phyloP scores from a whole-genome alignment of 116 monocot species.

The Trichopus zeylanicus region DNA sequence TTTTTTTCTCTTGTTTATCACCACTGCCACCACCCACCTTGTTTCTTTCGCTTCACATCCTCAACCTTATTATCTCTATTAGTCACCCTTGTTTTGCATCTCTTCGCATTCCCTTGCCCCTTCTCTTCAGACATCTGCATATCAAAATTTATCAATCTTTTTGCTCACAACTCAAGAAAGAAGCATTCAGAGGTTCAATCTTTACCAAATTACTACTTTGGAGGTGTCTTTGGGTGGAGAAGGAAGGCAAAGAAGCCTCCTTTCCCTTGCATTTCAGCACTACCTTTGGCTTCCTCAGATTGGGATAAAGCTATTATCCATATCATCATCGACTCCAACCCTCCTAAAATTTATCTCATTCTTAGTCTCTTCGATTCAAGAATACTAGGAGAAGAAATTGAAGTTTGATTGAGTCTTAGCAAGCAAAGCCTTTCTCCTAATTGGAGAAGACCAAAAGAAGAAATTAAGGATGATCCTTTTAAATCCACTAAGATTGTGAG shows the following conservation, averaged over 20 bases:
- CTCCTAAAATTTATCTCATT: no score
- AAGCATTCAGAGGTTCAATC: not conserved
- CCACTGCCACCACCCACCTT: conserved; percentile 13
- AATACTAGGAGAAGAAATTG: no score
- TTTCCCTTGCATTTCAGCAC: conserved; percentile 41
- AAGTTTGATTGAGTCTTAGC: no score
- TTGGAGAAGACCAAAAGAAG: no score
- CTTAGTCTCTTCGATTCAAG: no score
- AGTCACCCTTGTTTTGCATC: conserved; percentile 25
- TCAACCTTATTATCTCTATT: conserved; percentile 22
- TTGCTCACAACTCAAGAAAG: not conserved
- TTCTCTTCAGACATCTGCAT: conserved; percentile 10
- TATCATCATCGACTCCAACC: no score
- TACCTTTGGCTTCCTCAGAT: conserved; percentile 55
- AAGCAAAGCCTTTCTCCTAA: no score
- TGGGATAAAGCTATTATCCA: no score
- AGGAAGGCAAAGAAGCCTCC: conserved; percentile 9
- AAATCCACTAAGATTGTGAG: no score
- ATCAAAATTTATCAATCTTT: not conserved
- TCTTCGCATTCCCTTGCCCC: conserved; percentile 22
- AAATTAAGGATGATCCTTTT: no score
- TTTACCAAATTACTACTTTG: conserved; percentile 10
- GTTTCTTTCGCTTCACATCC: conserved; percentile 39
- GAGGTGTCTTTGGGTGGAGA: conserved; percentile 15
- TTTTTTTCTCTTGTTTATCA: conserved; percentile 39